A percentile compares a stretch with the other conserved stretches of the same genome.
phyloP scores from a whole-genome alignment of 2,329 filamentous ascomycete species.

The Dothideomycetidae sp. region DNA sequence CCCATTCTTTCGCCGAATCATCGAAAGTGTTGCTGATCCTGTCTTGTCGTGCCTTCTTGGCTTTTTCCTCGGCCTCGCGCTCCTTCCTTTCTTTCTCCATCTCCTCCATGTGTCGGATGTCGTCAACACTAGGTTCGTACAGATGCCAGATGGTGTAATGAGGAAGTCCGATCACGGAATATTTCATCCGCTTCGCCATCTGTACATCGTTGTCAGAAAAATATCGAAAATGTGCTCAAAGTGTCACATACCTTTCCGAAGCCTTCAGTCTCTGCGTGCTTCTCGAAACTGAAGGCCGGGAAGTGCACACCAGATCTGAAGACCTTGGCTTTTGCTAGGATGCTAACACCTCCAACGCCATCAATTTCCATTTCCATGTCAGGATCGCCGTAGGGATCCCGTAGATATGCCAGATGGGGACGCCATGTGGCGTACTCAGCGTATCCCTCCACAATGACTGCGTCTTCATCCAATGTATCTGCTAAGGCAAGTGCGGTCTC shows the following conservation, averaged over 20 bases:
- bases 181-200: constrained; percentile 97
- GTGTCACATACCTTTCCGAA: constrained; percentile 74
- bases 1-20: constrained; percentile 69
- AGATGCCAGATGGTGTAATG: constrained; percentile 99
- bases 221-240: too few relatives aligned
- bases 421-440: constrained; percentile 98
- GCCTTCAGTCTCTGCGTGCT: constrained; percentile 94
- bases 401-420: constrained; percentile 88
- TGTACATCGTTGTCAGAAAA: too few relatives aligned
- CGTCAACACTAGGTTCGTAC: constrained; percentile 96
- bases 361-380: constrained; percentile 99
- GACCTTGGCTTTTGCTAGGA: constrained; percentile 87
- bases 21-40: constrained; percentile 72
- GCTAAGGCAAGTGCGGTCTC: constrained; percentile 88
- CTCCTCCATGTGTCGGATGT: constrained; percentile 96
- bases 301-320: constrained; percentile 95
- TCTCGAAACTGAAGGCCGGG: constrained; percentile 95
- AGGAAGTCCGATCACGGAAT: constrained; percentile 84
- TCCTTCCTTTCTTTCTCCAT: constrained; percentile 80
- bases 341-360: constrained; percentile 92
- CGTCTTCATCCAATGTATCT: constrained; percentile 91
- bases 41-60: constrained; percentile 56
- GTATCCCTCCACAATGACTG: constrained; percentile 96
- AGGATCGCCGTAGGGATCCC: constrained; percentile 91
- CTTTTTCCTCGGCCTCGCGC: constrained; percentile 66